phyloP scores from a whole-genome alignment of 176 grass and related monocot genomes.

The Thalia dealbata region DNA sequence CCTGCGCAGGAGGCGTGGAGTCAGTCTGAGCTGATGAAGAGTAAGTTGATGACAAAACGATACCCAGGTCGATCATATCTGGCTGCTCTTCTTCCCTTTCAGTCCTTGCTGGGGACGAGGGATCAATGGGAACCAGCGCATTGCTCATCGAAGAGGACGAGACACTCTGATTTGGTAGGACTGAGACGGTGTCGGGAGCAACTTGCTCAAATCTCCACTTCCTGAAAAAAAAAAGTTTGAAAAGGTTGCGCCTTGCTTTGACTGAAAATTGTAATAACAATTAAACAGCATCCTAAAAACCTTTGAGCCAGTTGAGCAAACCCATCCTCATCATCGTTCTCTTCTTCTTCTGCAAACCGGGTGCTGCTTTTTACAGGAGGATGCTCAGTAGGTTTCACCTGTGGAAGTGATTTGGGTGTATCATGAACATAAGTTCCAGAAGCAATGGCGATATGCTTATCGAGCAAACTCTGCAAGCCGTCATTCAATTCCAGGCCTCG shows the following conservation, averaged over 20 bases:
- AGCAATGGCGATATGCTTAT: constrained; percentile 52
- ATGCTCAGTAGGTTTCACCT: constrained; percentile 18
- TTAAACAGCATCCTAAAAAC: constrained; percentile 20
- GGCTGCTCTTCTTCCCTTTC: constrained; percentile 28
- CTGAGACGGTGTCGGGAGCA: constrained; percentile 13
- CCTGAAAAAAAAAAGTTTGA: no score
- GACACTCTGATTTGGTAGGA: constrained; percentile 33
- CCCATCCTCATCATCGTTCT: constrained; percentile 68
- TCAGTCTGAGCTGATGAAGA: constrained; percentile 14
- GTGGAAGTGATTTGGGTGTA: constrained; percentile 25
- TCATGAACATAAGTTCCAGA: constrained; percentile 31
- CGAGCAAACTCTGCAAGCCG: constrained; percentile 51
- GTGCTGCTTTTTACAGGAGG: constrained; percentile 22
- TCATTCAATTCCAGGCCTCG: constrained; percentile 83
- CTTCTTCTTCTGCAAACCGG: constrained; percentile 25
- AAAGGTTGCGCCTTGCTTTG: no score
- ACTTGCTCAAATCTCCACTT: constrained; percentile 24
- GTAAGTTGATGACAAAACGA: constrained; percentile 48
- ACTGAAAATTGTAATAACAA: no score
- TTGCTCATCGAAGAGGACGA: constrained; percentile 47
- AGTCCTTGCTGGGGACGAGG: constrained; percentile 25
- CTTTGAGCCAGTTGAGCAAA: constrained; percentile 64
- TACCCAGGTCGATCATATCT: constrained; percentile 75
- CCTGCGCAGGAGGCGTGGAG: constrained; percentile 21
- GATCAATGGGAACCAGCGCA: constrained; percentile 61